Conservation (phyloP, 2,329 filamentous ascomycete genomes). For the Ceratocystis albifundus region DNA sequence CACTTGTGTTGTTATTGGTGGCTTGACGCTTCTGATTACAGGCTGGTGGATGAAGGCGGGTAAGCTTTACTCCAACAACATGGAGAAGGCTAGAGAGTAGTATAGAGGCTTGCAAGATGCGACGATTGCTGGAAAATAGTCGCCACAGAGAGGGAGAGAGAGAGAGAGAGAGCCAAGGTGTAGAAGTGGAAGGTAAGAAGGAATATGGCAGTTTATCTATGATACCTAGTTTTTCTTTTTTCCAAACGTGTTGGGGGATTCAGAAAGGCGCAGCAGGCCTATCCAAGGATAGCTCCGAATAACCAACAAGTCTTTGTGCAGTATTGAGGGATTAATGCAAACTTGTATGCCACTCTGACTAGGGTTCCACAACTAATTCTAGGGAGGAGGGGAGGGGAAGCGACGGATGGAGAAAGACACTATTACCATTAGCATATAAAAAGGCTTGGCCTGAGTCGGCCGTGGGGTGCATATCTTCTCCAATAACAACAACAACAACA, state of each 20-base stretch:
- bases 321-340: neutral
- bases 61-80: slow-evolving; percentile 31
- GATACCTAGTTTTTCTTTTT: neutral
- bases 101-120: slow-evolving; percentile 15
- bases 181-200: neutral
- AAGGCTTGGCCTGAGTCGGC: neutral
- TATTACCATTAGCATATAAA: neutral
- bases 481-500: neutral
- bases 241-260: neutral
- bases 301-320: neutral
- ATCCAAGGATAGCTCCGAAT: neutral
- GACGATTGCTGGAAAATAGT: neutral
- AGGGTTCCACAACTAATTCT: neutral
- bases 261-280: neutral
- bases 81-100: slow-evolving; percentile 31
- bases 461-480: neutral
- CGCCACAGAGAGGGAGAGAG: no score
- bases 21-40: slow-evolving; percentile 30
- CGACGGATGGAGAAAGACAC: no score
- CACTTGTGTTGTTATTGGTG: slow-evolving; percentile 38
- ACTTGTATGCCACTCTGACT: neutral
- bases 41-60: slow-evolving; percentile 37
- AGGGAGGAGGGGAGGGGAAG: no score
- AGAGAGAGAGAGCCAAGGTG: no score
- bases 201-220: neutral